Evolutionary conservation across 208 protist species (phyloP), one percentile per base, ranked within the genome.

Genomic region (Trypanosoma congolense): DNA sequence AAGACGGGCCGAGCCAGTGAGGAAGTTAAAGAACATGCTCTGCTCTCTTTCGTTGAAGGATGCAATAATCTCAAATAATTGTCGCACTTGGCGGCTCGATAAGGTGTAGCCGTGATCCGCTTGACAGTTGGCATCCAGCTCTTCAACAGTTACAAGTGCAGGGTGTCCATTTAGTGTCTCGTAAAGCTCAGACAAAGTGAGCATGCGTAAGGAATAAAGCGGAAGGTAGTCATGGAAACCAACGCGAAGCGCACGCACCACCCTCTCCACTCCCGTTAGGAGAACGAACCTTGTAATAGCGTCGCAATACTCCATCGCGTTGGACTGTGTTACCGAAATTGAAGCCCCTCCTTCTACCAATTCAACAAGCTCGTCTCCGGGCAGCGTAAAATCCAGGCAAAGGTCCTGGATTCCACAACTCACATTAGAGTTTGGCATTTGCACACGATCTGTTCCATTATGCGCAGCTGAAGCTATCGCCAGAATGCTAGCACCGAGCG

Each of bases 91-190:
- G 33, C 70, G 71, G 71, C 80, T 87, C 31, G 58, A 69, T 16
- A 77, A 61, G 9, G 87, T 93, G 70, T 82, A 96, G 36, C 90
- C 90, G 70, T 96, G 89, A 46, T 90, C 87, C 18, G 83, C 87
- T 29, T 75, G 56, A 53, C 78, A 82, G 68, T 92, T 60, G 14
- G 72, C 40, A n/a, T 85, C 72, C 10, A 96, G 67, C 24, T 88
- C 80, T 25, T 87, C 75, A 3, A 77, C 54, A 1, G 82, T 87
- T 31, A 96, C 61, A 26, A 66, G 70, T 35, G 18, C 54, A 12
- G 64, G 56, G 56, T 79, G 46, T 2, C 83, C 87, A 25, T 78
- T 55, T 19, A 95, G 56, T 21, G 76, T 49, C 51, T 80, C 75
- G 38, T 78, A 57, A 35, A 86, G 45, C 67, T 95, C 87, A 9